Evolutionary conservation across 148 eudicot genomes (phyloP).

Genomic region (Fagopyrum homotropicum): DNA sequence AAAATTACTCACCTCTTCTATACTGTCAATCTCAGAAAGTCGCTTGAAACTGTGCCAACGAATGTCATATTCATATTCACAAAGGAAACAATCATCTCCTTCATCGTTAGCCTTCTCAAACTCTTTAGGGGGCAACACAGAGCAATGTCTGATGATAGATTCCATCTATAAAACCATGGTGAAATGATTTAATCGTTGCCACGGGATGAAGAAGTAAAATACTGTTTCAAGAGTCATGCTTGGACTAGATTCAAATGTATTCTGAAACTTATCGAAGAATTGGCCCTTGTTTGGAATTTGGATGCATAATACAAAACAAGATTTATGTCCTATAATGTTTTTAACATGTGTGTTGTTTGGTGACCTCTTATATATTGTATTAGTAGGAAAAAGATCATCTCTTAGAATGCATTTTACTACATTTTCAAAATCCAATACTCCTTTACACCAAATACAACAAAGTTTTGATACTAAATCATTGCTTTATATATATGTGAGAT

Average conservation of each 20-base stretch:
- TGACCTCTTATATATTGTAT: too few relatives aligned
- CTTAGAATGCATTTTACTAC: too few relatives aligned
- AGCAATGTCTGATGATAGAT: conserved; percentile 83
- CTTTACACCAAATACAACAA: too few relatives aligned
- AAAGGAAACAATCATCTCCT: conserved; percentile 94
- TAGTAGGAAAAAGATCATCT: too few relatives aligned
- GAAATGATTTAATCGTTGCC: background rate
- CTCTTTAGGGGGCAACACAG: conserved; percentile 74
- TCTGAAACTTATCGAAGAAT: background rate
- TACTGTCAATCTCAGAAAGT: conserved; percentile 60
- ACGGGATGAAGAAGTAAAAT: background rate
- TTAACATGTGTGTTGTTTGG: too few relatives aligned
- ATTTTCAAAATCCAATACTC: too few relatives aligned
- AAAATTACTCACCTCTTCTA: conserved; percentile 47
- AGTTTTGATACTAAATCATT: too few relatives aligned
- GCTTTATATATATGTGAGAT: too few relatives aligned
- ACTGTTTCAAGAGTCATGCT: background rate
- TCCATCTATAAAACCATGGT: conserved; percentile 60
- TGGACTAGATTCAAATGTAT: background rate
- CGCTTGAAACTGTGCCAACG: conserved; percentile 93
- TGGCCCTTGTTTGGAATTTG: background rate
- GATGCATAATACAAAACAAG: too few relatives aligned
- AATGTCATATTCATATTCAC: conserved; percentile 89
- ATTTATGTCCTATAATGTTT: too few relatives aligned
- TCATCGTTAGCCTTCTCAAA: conserved; percentile 58